phyloP scores from a whole-genome alignment of 1,284 basidiomycete species.

The Meira nashicola region DNA sequence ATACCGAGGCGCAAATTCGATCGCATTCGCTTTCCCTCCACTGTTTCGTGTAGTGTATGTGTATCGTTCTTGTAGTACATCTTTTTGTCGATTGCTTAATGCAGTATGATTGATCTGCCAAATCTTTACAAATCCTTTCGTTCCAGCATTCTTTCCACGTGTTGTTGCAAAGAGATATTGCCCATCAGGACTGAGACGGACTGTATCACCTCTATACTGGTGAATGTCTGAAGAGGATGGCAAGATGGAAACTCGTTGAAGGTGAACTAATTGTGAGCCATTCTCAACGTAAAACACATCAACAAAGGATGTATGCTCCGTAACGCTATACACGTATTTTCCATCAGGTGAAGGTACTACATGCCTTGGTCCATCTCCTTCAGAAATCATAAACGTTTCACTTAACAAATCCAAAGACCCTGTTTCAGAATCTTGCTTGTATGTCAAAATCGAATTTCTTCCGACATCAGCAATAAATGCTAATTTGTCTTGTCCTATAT shows the following conservation, averaged over 20 bases:
- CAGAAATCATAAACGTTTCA: constrained; percentile 16
- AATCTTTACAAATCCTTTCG: constrained; percentile 26
- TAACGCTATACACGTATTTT: constrained; percentile 32
- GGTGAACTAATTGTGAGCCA: constrained; percentile 1
- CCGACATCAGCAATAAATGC: constrained; percentile 45
- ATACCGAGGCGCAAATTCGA: constrained; percentile 29
- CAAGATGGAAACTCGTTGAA: constrained; percentile 21
- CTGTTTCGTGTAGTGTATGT: constrained; percentile 29
- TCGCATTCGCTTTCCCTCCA: constrained; percentile 49
- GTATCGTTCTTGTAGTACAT: not conserved
- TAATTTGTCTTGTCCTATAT: constrained; percentile 18
- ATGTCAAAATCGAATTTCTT: constrained; percentile 37
- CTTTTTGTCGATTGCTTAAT: not conserved
- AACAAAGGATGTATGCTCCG: constrained; percentile 41
- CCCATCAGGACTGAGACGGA: constrained; percentile 35
- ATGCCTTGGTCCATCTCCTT: constrained; percentile 43
- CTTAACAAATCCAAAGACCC: constrained; percentile 20
- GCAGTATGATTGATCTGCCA: constrained; percentile 16
- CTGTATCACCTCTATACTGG: constrained; percentile 41
- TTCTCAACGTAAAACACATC: constrained; percentile 19
- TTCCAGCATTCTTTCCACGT: constrained; percentile 23
- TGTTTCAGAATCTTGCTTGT: constrained; percentile 13
- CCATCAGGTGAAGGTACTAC: constrained; percentile 32
- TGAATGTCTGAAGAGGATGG: constrained; percentile 2
- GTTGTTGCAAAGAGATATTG: constrained; percentile 37